Base-by-base conservation (phyloP, 2,329 filamentous ascomycete species). In the Uncinocarpus reesii region DNA sequence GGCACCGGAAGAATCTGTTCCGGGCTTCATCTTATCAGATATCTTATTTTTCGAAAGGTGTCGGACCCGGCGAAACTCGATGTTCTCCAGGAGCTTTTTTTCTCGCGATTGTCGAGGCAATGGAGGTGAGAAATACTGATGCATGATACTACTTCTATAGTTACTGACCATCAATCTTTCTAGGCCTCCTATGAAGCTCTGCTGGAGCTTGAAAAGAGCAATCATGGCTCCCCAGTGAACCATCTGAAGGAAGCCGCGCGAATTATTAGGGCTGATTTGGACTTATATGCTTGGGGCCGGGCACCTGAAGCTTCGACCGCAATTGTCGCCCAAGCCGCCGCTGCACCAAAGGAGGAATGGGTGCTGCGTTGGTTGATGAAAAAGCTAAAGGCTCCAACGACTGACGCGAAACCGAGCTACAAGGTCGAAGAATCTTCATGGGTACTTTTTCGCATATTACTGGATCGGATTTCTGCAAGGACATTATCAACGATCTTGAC, bases 401-500 rank as follows among this genome's bases (percentile, higher is more conserved):
- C 58, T 28, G 65, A 60, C 35, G 55, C 53, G 28, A 59, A 65
- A 20, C 58, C 56, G 55, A 65, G 58, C 40, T 71, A 71, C 46
- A 69, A 71, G 43, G 60, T 65, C 28, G 67, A 70, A 35, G 53
- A 62, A n/a, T 58, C 58, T 38, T 66, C 70, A 24, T 81, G 77
- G 58, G 57, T 68, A 71, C 72, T 78, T 44, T 58, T 84, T 48
- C 72, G 78, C 66, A 79, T 80, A 71, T 69, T 86, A 1, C 71
- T 84, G 46, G 79, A 81, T 57, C 73, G 79, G n/a, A 77, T 90
- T 15, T 81, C 85, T 0, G 69, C 80, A 0, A 80, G 83, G 38
- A 81, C 79, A 8, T 71, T 86, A 20, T 84, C 85, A 7, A 80
- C 80, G 50, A 79, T 84, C 3, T 72, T 94, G 5, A 80, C 78